Conservation (phyloP, 2,329 filamentous ascomycete genomes). For the Cephalotrichum gorgonifer region DNA sequence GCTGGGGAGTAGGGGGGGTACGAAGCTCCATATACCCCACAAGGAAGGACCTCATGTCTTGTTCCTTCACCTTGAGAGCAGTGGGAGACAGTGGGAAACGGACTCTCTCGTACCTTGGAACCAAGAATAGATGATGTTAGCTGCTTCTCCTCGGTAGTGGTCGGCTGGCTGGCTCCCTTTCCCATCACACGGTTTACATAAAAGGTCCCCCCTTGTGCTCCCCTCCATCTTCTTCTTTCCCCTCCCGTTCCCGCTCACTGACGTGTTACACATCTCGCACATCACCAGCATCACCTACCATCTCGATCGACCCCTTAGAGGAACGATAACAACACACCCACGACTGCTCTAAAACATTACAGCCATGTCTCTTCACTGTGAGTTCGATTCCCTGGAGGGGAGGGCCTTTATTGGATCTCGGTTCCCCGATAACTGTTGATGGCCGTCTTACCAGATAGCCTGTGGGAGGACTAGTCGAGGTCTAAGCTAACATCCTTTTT, state of each 20-base stretch:
- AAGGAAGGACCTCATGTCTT: too few relatives aligned
- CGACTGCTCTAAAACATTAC: not conserved
- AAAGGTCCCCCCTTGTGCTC: not conserved
- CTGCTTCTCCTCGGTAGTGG: too few relatives aligned
- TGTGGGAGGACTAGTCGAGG: conserved; percentile 1
- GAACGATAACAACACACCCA: not conserved
- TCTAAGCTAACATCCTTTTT: conserved; percentile 5
- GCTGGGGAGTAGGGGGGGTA: not conserved
- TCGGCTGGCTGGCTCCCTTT: not conserved
- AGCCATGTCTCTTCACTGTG: conserved; percentile 39
- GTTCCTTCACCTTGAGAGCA: too few relatives aligned
- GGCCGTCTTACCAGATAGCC: not conserved
- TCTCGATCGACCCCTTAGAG: conserved; percentile 4
- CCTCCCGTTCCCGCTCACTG: not conserved
- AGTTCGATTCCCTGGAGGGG: conserved; percentile 15
- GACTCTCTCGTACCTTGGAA: too few relatives aligned
- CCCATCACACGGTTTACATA: not conserved
- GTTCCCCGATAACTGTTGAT: not conserved
- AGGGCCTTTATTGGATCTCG: not conserved
- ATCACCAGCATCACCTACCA: not conserved
- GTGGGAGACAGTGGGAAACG: too few relatives aligned
- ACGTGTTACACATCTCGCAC: not conserved
- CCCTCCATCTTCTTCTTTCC: not conserved
- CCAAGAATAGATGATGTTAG: too few relatives aligned
- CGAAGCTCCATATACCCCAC: not conserved